Percentiles rank a stretch among this genome's conserved stretches.
Conservation (phyloP, 768 basidiomycete genomes). For the Hydnum rufescens region DNA sequence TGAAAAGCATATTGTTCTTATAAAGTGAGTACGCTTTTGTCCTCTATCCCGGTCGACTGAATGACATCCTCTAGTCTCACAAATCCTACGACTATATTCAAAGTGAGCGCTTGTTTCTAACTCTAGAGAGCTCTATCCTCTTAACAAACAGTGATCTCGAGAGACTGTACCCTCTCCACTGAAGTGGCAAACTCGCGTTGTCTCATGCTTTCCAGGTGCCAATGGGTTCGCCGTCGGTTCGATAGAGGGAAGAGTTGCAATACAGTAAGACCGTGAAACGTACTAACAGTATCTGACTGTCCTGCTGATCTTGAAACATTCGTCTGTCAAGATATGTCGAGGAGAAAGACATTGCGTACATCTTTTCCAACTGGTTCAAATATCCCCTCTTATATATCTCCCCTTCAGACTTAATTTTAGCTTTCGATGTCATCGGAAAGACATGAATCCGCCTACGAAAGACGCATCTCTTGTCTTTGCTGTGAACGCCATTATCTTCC, state of each 20-base stretch:
- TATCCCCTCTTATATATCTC: not conserved
- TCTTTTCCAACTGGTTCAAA: slow-evolving; percentile 2
- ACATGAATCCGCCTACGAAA: slow-evolving; percentile 32
- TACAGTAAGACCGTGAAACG: slow-evolving; percentile 19
- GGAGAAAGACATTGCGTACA: slow-evolving; percentile 56
- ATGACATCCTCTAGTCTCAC: slow-evolving; percentile 20
- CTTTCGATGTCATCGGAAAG: slow-evolving; percentile 64
- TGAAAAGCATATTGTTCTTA: slow-evolving; percentile 21
- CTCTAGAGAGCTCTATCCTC: not conserved
- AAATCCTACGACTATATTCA: slow-evolving; percentile 13
- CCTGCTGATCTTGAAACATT: slow-evolving; percentile 19
- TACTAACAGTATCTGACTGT: slow-evolving; percentile 8
- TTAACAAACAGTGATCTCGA: not conserved
- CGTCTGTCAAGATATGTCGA: slow-evolving; percentile 25
- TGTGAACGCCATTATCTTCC: slow-evolving; percentile 75
- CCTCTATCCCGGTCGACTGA: slow-evolving; percentile 20
- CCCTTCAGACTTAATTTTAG: slow-evolving; percentile 54
- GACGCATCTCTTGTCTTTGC: slow-evolving; percentile 55
- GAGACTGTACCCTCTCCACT: slow-evolving; percentile 20
- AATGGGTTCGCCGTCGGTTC: slow-evolving; percentile 10
- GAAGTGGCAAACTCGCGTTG: slow-evolving; percentile 17
- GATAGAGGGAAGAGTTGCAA: slow-evolving; percentile 20
- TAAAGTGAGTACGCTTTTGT: slow-evolving; percentile 16
- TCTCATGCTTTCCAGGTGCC: slow-evolving; percentile 11
- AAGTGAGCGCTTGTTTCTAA: slow-evolving; percentile 7